Base-by-base conservation (phyloP, 2,329 filamentous ascomycete species). In the Tolypocladium sp. region DNA sequence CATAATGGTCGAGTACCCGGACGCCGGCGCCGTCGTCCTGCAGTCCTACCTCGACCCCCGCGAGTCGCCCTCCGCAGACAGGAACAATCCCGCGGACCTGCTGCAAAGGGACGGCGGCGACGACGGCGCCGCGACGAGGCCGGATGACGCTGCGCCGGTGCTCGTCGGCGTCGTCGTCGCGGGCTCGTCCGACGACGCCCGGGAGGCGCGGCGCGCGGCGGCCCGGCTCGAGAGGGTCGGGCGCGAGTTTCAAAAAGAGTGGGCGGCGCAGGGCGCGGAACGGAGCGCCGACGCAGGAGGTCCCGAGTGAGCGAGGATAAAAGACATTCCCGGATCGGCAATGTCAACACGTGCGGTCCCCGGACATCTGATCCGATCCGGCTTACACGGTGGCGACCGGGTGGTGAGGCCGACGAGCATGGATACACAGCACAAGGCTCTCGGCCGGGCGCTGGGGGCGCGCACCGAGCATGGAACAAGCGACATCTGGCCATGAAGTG, bases 1-100 rank as follows among this genome's bases (percentile, higher is more conserved):
- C 68, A 77, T 86, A 62, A 80, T 86, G 70, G 78, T 86, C 67
- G 83, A 86, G 67, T 81, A 82, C 67, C 73, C 72, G 3, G 71
- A 74, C 44, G 71, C 71, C 55, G 75, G 75, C 27, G 70, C 76
- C 63, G 70, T 78, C 55, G 69, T 78, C 52, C 65, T 78, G 33
- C 72, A 79, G 62, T 79, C 77, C 30, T 82, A 77, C 65, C 68
- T 82, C 61, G 75, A 78, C 59, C 74, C 75, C 30, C 67, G 65
- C 59, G 70, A 71, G 41, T 41, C 62, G 20, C 55, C 55, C 53
- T 35, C 60, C 41, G 33, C 54, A 58, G 38, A 55, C 30, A 57
- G 25, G 27, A 58, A 63, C 56, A 60, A 55, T 60, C 46, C 58
- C 38, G 27, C 59, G 12, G 46, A 40, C 41, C 40, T 25, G 30